Percentiles rank a stretch among this genome's conserved stretches.
Conservation (phyloP, 208 protist species). For the Novymonas esmeraldas region DNA sequence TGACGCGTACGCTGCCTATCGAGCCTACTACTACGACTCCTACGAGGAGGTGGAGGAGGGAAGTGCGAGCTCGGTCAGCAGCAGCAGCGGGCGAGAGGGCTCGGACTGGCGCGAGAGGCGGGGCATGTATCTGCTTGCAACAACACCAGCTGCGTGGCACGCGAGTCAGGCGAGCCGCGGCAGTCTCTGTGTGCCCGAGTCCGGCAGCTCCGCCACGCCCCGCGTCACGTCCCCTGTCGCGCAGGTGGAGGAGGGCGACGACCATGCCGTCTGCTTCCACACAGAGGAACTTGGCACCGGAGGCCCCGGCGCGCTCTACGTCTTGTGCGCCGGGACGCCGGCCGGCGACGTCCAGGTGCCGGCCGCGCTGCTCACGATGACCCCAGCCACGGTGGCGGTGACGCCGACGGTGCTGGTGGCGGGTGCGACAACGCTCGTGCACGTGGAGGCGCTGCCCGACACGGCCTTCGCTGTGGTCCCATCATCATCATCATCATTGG, state of each 20-base stretch:
- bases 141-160: slow-evolving; percentile 4
- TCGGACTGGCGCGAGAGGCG: too few species aligned
- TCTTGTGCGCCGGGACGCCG: slow-evolving; percentile 31
- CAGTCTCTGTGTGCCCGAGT: slow-evolving; percentile 11
- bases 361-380: slow-evolving; percentile 9
- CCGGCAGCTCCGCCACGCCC: too few species aligned
- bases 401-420: not conserved
- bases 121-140: slow-evolving; percentile 24
- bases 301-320: slow-evolving; percentile 11
- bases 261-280: slow-evolving; percentile 19
- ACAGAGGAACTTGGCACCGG: slow-evolving; percentile 5
- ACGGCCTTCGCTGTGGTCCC: slow-evolving; percentile 1
- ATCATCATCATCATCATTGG: not conserved
- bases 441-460: slow-evolving; percentile 6
- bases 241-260: not conserved
- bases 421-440: not conserved
- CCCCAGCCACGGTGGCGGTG: slow-evolving; percentile 10
- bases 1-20: slow-evolving; percentile 2
- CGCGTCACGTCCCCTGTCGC: not conserved
- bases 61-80: not conserved
- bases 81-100: too few species aligned
- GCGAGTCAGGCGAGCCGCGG: not conserved
- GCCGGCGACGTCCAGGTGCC: slow-evolving; percentile 14
- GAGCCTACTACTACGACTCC: slow-evolving; percentile 9
- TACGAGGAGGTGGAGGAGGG: too few species aligned